Conservation (phyloP, 1,139 yeast species). For the Candida pseudoviswanathii region DNA sequence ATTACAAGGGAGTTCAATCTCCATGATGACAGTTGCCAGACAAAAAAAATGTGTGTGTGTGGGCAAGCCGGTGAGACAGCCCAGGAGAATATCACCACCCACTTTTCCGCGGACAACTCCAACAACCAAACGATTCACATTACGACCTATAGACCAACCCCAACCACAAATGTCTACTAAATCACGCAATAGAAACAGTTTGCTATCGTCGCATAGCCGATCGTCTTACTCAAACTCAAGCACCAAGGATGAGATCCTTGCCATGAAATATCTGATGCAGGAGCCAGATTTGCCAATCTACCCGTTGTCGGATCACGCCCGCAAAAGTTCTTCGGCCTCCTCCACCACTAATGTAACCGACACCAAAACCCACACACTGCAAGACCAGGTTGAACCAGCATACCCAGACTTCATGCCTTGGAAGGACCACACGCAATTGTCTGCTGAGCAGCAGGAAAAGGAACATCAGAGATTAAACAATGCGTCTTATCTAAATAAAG, state of each 20-base stretch:
- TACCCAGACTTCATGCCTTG: slow-evolving; percentile 85
- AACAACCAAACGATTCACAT: too few relatives aligned
- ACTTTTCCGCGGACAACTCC: background rate
- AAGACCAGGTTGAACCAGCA: slow-evolving; percentile 19
- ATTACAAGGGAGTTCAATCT: too few relatives aligned
- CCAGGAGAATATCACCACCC: background rate
- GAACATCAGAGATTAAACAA: slow-evolving; percentile 33
- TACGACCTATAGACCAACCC: too few relatives aligned
- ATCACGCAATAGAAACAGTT: slow-evolving; percentile 35
- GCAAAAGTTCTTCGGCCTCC: background rate
- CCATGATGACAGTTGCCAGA: too few relatives aligned
- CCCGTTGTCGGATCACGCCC: slow-evolving; percentile 31
- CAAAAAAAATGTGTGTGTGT: too few relatives aligned
- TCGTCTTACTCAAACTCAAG: slow-evolving; percentile 23
- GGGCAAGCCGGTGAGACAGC: too few relatives aligned
- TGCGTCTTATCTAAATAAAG: slow-evolving; percentile 40
- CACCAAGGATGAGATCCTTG: slow-evolving; percentile 37
- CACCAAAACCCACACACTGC: background rate
- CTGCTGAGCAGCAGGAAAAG: slow-evolving; percentile 26
- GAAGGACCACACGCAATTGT: slow-evolving; percentile 62
- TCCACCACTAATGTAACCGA: background rate
- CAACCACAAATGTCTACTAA: slow-evolving; percentile 31
- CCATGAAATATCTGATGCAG: slow-evolving; percentile 41
- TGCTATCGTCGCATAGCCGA: slow-evolving; percentile 35
- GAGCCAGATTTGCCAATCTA: slow-evolving; percentile 38